Evolutionary conservation across 1,139 yeast species (phyloP), one percentile per base, ranked within the genome.

Genomic region (Yamadazyma epiphylla): DNA sequence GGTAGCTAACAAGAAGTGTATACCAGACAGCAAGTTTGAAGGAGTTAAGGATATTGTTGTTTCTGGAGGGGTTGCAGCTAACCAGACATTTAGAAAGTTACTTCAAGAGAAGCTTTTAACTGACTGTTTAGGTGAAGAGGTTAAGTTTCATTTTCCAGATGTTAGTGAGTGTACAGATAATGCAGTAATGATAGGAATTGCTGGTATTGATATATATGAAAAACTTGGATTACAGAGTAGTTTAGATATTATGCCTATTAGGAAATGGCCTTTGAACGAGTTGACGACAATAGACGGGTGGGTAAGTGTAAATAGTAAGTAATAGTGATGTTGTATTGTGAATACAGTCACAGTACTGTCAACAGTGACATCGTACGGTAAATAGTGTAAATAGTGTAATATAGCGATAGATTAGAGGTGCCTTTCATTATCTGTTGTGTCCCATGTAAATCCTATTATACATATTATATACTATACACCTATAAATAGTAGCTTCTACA

Each of bases 171-270:
- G 98, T 50, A 87, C 96, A 0, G 98, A 91, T 50, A 94, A 91
- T 55, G 96, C 97, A 0, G 74, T 88, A 2, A 91, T 91, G 99
- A 91, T 91, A 32, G 98, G 96, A 0, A 85, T 94, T 77, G 95
- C 97, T 0, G 98, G 96, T 0, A 84, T 89, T 9, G 96, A 89
- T 49, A 62, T 88, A 11, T 82, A 64, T 50, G 95, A 88, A 50
- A 49, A 54, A 9, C 62, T 65, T 20, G 46, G 66, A 3, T 35
- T 70, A 17, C 64, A 66, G 13, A 73, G 86, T 0, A 73, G 69
- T 19, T 49, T 81, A 25, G 61, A 59, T 11, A 71, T 79, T 5
- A 49, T 68, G 8, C 89, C 94, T 1, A 60, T 76, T 2, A 63
- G 87, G 26, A 83, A 76, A 54, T 86, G 95, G 95, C 89, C 94